Evolutionary conservation across 192 early-diverging fungal genomes (phyloP), one percentile per base, ranked within the genome.

Genomic region (Coemansia sp.): DNA sequence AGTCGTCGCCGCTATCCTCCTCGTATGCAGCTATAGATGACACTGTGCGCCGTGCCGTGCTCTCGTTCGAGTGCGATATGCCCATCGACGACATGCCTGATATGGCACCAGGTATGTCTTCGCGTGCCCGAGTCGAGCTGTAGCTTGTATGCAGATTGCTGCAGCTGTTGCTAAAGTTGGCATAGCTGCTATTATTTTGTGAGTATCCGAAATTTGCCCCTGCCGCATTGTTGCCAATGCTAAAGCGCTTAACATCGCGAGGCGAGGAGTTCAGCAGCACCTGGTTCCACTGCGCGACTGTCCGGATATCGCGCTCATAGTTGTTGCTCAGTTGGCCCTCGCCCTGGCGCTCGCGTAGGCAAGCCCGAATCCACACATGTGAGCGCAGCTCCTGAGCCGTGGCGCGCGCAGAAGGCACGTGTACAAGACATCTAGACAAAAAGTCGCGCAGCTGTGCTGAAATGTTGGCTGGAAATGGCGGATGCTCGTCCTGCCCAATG

Each of bases 351-450:
- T 71, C 74, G 27, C 70, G 65, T 64, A 72, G 57, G 51, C 77
- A 80, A 46, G 65, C 56, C 42, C 58, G 68, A 61, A 78, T 77
- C 75, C 72, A 77, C 57, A 61, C 64, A 67, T 83, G 93, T 39
- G 83, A 73, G n/a, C 88, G 75, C 24, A 95, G 80, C 59, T 86
- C 86, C 31, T 70, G 84, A 8, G 94, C 93, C 0, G 87, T 82
- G 5, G 86, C 84, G 23, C 89, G 80, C 9, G 84, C 74, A 14
- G 86, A 85, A n/a, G 85, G 84, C 63, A 93, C 88, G 63, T 92
- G 90, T 29, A 90, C 87, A 53, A 94, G 91, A 59, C 93, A 94
- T 54, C 84, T 72, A 33, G 85, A 79, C 27, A 96, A 75, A 76
- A 94, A 96, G 62, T 96, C 88, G 7, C 77, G 78, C 4, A 94